Base-by-base conservation (phyloP, 2,329 filamentous ascomycete genomes). In the Trichoderma atroviride region DNA sequence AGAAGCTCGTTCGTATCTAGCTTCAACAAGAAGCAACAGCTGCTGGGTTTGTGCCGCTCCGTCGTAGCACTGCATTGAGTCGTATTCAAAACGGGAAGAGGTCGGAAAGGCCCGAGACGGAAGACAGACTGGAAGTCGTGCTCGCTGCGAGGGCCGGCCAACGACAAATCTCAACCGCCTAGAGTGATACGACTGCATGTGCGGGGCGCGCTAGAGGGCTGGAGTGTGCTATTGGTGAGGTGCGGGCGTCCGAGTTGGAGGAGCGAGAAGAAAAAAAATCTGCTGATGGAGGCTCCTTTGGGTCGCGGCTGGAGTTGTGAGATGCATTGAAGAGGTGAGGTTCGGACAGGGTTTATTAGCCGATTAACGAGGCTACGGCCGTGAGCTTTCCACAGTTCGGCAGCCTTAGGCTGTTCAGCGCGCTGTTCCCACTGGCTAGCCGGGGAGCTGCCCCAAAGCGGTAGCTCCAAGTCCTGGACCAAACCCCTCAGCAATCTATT, bases 401-500 rank as follows among this genome's bases (percentile, higher is more conserved):
- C 29, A 55, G 27, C 47, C 22, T 50, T 50, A 50, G 47, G 47
- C 22, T 50, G 47, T 50, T 50, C 22, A 24, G 47, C 22, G 47
- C 47, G 24, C n/a, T 50, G 47, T 22, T 50, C n/a, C 43, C 47
- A 50, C 47, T 59, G 22, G 57, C 13, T 31, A 58, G 35, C 19
- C 57, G 57, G 33, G 35, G 35, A 59, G 63, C 37, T n/a, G 27
- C 33, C 37, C 63, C 27, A 47, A 69, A 56, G 27, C 35, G 35
- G 66, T 35, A 63, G 52, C 35, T 59, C n/a, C 53, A 56, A 52
- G 40, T 43, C 31, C 64, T 67, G 22, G 33, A 37, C 53, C 63
- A 52, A 35, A 58, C 64, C 64, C 64, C 64, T 67, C 64, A 59
- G 27, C 55, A 67, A 67, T 67, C 64, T 67, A 67, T 67, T 59